Evolutionary conservation across 140 eudicot genomes (phyloP).

Genomic region (Stevia rebaudiana): DNA sequence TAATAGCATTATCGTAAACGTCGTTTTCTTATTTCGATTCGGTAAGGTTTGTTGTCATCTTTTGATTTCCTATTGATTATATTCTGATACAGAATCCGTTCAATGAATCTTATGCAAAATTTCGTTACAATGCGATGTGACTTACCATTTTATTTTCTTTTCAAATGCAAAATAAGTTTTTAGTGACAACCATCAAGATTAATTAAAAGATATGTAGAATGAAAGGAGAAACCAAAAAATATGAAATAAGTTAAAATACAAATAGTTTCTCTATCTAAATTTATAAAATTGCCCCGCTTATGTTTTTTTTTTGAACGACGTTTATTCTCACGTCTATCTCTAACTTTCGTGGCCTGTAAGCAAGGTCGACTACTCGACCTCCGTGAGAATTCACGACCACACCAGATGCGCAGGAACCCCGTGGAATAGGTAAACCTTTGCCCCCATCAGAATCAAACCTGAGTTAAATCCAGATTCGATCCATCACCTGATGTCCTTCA

Average conservation of each 20-base stretch:
- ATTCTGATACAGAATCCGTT: conserved; percentile 12
- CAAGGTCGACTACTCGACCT: too few relatives aligned
- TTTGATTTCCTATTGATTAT: not conserved
- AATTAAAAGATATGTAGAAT: not conserved
- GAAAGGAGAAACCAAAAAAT: not conserved
- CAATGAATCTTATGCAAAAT: conserved; percentile 3
- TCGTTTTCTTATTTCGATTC: not conserved
- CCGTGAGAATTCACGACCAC: too few relatives aligned
- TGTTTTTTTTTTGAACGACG: too few relatives aligned
- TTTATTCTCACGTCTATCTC: too few relatives aligned
- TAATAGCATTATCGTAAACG: not conserved
- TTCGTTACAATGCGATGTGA: not conserved
- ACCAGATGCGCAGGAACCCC: too few relatives aligned
- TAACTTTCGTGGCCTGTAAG: too few relatives aligned
- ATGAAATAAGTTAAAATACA: not conserved
- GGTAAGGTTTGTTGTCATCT: conserved; percentile 7
- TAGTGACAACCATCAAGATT: not conserved
- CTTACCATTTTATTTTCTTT: not conserved
- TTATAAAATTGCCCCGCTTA: too few relatives aligned
- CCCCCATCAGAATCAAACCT: too few relatives aligned
- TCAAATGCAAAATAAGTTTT: not conserved
- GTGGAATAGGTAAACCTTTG: too few relatives aligned
- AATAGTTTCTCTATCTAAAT: too few relatives aligned
- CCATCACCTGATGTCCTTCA: too few relatives aligned
- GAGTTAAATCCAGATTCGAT: too few relatives aligned